Evolutionary conservation across 441 rosid species (phyloP).

Genomic region (Iberis amara): DNA sequence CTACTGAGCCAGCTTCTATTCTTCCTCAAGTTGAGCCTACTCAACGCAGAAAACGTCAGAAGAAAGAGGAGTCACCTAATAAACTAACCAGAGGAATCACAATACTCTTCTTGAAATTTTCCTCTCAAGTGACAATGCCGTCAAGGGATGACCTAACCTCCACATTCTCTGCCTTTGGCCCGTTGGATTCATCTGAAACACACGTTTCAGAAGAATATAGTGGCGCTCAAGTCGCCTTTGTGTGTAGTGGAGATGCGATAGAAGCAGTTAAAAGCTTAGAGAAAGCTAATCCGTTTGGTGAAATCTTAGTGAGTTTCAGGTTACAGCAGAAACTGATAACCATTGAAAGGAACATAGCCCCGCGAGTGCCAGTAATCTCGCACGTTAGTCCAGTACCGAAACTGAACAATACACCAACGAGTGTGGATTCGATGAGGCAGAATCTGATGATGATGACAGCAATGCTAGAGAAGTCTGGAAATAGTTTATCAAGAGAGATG

Average conservation of each 20-base stretch:
- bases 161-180: slow-evolving; percentile 59
- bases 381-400: slow-evolving; percentile 31
- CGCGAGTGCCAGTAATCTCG: slow-evolving; percentile 33
- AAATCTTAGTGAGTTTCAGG: slow-evolving; percentile 37
- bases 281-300: slow-evolving; percentile 54
- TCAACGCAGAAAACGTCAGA: slow-evolving; percentile 39
- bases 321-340: slow-evolving; percentile 38
- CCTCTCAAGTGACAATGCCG: slow-evolving; percentile 51
- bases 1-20: slow-evolving; percentile 27
- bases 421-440: slow-evolving; percentile 59
- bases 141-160: slow-evolving; percentile 49
- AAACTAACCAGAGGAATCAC: slow-evolving; percentile 46
- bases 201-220: slow-evolving; percentile 38
- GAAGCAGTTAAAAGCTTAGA: slow-evolving; percentile 63
- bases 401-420: slow-evolving; percentile 39
- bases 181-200: slow-evolving; percentile 57
- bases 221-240: slow-evolving; percentile 56
- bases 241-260: slow-evolving; percentile 45
- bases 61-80: slow-evolving; percentile 36
- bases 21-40: slow-evolving; percentile 35
- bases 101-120: slow-evolving; percentile 55
- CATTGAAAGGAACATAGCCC: slow-evolving; percentile 29
- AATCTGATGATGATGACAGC: slow-evolving; percentile 85
- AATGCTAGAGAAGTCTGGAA: slow-evolving; percentile 75
- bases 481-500: slow-evolving; percentile 66